Percentiles rank a stretch among this genome's conserved stretches.
phyloP scores from a whole-genome alignment of 306 rosid genomes.

The Mimosa bimucronata region DNA sequence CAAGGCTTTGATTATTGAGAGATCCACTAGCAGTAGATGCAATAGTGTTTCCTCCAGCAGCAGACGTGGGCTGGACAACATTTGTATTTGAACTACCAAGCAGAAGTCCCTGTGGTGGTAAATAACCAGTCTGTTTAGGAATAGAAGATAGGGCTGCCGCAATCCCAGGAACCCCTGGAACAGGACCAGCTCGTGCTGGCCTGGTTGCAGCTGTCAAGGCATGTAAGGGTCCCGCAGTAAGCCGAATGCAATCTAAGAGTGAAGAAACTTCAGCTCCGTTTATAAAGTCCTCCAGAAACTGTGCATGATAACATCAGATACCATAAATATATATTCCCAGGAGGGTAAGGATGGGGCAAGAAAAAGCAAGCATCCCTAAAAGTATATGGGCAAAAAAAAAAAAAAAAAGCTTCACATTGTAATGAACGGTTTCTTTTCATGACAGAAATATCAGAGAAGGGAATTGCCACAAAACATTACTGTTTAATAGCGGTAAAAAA shows the following conservation, averaged over 20 bases:
- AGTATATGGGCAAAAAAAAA: conserved; percentile 20
- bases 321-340: conserved; percentile 8
- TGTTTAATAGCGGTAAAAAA: conserved; percentile 10
- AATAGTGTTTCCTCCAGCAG: conserved; percentile 54
- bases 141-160: conserved; percentile 71
- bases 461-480: conserved; percentile 20
- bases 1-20: conserved; percentile 70
- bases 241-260: conserved; percentile 97
- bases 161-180: conserved; percentile 72
- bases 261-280: conserved; percentile 99
- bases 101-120: conserved; percentile 71
- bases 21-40: conserved; percentile 55
- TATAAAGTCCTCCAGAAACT: conserved; percentile 98
- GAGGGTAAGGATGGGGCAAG: neutral
- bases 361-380: conserved; percentile 19
- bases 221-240: conserved; percentile 97
- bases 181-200: conserved; percentile 97
- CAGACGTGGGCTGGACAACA: conserved; percentile 60
- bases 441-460: conserved; percentile 24
- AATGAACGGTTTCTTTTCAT: conserved; percentile 13
- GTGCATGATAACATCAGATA: conserved; percentile 52
- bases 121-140: conserved; percentile 75
- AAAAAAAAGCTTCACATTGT: conserved; percentile 22
- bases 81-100: conserved; percentile 61
- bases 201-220: conserved; percentile 98